Evolutionary conservation across 140 eudicot species (phyloP).

Genomic region (Ambrosia hybrid): DNA sequence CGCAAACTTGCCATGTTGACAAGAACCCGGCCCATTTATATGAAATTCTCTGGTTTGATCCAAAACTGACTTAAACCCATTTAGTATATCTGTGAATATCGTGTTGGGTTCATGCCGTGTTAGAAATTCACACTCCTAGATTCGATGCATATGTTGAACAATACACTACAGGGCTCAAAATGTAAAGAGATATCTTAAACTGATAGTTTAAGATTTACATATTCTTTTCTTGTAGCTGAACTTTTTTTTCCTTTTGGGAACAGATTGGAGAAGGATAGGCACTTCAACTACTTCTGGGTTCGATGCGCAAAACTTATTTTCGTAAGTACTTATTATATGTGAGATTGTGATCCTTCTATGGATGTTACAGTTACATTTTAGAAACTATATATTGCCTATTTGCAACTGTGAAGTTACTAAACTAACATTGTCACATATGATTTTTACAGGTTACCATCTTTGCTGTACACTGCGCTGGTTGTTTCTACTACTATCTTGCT

Average conservation of each 20-base stretch:
- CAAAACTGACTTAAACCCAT: background rate
- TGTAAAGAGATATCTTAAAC: background rate
- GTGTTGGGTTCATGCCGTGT: background rate
- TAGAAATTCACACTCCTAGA: background rate
- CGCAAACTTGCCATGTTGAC: background rate
- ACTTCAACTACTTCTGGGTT: slow-evolving; percentile 82
- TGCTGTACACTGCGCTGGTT: slow-evolving; percentile 74
- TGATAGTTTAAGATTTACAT: background rate
- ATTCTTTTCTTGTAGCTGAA: background rate
- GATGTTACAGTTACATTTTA: background rate
- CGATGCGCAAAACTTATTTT: slow-evolving; percentile 71
- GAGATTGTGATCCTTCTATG: background rate
- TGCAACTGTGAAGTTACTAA: background rate
- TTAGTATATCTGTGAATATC: background rate
- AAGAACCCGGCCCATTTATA: background rate
- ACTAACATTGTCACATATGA: slow-evolving; percentile 14
- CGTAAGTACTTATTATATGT: slow-evolving; percentile 47
- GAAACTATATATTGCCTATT: too few species aligned
- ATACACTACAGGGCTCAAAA: background rate
- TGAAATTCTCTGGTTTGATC: background rate
- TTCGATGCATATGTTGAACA: background rate
- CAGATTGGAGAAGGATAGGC: slow-evolving; percentile 89
- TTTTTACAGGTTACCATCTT: slow-evolving; percentile 72
- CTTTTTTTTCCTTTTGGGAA: slow-evolving; percentile 3
- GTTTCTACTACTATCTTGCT: slow-evolving; percentile 70